Conservation (phyloP, 2,329 filamentous ascomycete genomes). For the Fusarium scirpi region DNA sequence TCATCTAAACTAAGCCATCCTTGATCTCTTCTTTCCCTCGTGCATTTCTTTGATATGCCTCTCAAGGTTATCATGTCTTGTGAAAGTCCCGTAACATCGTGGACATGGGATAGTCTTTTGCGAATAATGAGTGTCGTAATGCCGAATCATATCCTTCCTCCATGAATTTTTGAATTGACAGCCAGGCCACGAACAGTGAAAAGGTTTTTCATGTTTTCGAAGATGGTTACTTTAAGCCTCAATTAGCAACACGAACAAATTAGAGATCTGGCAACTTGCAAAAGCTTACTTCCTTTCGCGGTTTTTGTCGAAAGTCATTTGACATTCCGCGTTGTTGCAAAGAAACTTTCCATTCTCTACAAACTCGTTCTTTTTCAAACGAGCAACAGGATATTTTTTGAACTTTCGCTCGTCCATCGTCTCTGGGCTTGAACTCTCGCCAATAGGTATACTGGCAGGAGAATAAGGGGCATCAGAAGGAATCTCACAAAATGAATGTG, state of each 20-base stretch:
- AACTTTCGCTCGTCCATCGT: conserved; percentile 11
- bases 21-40: conserved; percentile 15
- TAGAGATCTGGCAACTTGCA: not conserved
- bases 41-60: conserved; percentile 19
- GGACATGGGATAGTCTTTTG: conserved; percentile 7
- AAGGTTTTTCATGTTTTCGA: conserved; percentile 30
- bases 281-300: conserved; percentile 29
- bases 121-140: conserved; percentile 20
- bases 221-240: conserved; percentile 33
- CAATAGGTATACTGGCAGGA: not conserved
- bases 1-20: not conserved
- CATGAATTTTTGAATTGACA: conserved; percentile 10
- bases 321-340: conserved; percentile 25
- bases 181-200: conserved; percentile 23
- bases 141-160: conserved; percentile 31
- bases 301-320: not conserved
- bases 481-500: conserved; percentile 4
- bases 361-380: conserved; percentile 31
- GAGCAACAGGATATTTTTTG: conserved; percentile 15
- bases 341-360: conserved; percentile 25
- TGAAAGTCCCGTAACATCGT: conserved; percentile 9
- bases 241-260: not conserved
- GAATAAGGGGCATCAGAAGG: not conserved
- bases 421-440: conserved; percentile 6
- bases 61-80: conserved; percentile 6